phyloP scores from a whole-genome alignment of 2,329 filamentous ascomycete species.

The Conoideocrella luteorostrata region DNA sequence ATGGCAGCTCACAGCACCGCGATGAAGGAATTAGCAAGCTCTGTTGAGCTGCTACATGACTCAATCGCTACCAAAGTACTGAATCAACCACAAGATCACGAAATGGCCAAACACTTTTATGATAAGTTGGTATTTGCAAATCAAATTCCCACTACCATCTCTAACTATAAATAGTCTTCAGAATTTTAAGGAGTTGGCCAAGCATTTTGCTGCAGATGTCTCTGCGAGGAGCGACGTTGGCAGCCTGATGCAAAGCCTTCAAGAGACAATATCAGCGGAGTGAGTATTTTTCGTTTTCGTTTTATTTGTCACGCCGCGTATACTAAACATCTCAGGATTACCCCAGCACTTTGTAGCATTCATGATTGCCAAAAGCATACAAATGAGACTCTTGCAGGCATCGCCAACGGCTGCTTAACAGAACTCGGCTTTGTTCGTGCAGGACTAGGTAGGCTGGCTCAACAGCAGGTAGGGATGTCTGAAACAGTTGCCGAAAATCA shows the following conservation, averaged over 20 bases:
- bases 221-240: background rate
- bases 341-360: slow-evolving; percentile 5
- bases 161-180: slow-evolving; percentile 6
- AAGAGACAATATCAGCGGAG: slow-evolving; percentile 5
- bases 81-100: background rate
- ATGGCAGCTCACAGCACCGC: background rate
- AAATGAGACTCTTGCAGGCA: slow-evolving; percentile 4
- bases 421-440: slow-evolving; percentile 3
- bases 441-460: slow-evolving; percentile 6
- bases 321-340: slow-evolving; percentile 6
- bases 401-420: slow-evolving; percentile 4
- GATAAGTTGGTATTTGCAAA: background rate
- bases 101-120: slow-evolving; percentile 2
- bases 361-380: slow-evolving; percentile 3
- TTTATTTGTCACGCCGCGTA: background rate
- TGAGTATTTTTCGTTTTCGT: background rate
- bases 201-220: background rate
- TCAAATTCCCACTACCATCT: background rate
- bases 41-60: slow-evolving; percentile 1
- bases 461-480: slow-evolving; percentile 8
- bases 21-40: background rate
- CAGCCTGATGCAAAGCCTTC: slow-evolving; percentile 2
- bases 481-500: background rate
- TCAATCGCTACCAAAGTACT: background rate
- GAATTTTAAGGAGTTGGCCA: slow-evolving; percentile 3